Conservation (phyloP, 352 stramenopile species). For the Phytophthora nicotianae region DNA sequence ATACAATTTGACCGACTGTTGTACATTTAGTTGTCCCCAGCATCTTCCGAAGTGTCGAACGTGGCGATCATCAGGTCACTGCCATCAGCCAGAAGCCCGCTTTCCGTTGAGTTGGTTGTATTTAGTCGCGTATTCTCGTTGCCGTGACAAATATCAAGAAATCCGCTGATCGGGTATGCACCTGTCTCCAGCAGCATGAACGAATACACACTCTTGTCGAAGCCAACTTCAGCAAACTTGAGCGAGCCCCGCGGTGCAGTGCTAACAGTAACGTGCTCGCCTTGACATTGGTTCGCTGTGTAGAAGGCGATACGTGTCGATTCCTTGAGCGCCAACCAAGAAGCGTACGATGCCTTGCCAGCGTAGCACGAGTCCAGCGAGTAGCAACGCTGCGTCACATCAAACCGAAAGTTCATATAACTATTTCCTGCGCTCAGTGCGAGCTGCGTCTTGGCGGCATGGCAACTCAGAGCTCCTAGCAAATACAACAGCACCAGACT, state of each 20-base stretch:
- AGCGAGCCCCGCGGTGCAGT: background rate
- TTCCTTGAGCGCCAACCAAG: conserved; percentile 6
- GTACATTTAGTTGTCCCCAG: background rate
- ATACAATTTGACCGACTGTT: too few relatives aligned
- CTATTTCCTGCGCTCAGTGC: conserved; percentile 3
- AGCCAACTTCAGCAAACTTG: background rate
- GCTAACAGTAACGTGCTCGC: conserved; percentile 3
- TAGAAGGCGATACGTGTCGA: conserved; percentile 14
- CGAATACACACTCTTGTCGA: conserved; percentile 18
- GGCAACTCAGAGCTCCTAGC: background rate
- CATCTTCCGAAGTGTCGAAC: background rate
- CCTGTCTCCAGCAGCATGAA: conserved; percentile 9
- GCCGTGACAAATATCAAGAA: background rate
- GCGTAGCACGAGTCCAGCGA: conserved; percentile 16
- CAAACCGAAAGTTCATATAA: conserved; percentile 18
- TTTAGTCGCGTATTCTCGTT: background rate
- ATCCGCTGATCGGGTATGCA: background rate
- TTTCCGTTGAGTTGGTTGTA: background rate
- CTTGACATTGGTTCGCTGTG: conserved; percentile 6
- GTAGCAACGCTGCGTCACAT: conserved; percentile 17
- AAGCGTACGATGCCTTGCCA: conserved; percentile 8
- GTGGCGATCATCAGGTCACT: too few relatives aligned
- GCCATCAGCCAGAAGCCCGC: background rate
- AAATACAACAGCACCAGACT: background rate
- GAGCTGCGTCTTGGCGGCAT: conserved; percentile 4